Evolutionary conservation across 495 filamentous ascomycete genomes (phyloP), one percentile per base, ranked within the genome.

Genomic region (Penicillium samsonianum): DNA sequence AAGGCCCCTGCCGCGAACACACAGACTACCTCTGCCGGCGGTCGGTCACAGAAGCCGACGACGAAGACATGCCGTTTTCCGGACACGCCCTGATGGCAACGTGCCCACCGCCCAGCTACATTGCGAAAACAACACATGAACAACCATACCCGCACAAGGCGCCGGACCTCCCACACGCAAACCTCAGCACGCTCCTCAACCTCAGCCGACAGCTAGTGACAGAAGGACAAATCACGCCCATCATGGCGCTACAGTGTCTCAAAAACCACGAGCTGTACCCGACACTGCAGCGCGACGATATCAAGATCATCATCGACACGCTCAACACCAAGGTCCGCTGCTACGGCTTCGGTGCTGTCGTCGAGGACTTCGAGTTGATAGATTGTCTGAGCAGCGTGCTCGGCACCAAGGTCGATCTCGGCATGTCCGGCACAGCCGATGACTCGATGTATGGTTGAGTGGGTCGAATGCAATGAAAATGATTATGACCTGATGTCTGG

Each of bases 1-100:
- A 98, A 81, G 84, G 85, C 62, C 91, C 91, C 10, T 98, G 94
- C 81, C 93, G 95, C 80, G 89, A 94, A 66, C 94, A 98, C 73
- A 89, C 93, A 68, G 89, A 91, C 62, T 90, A 78, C 52, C 79
- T 80, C 40, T 75, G 74, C 44, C 77, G 76, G 14, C 67, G 75
- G 16, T 78, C 79, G 0, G 58, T 78, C 50, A 79, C 73, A 10
- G 77, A 80, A 42, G 70, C 74, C 17, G 78, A 82, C 48, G 78
- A 78, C 37, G 78, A 80, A 50, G 73, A 80, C 50, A 74, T 75
- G 65, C 70, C 77, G 4, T 77, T 86, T 55, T 80, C 79, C n/a
- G 92, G 92, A 41, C 92, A 97, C 71, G 90, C 89, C 1, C 74
- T 96, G 63, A 96, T 96, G 92, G 86, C 90, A 10, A 88, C 87